Conservation (phyloP, 169 alveolate genomes). For the Plasmodium adleri region DNA sequence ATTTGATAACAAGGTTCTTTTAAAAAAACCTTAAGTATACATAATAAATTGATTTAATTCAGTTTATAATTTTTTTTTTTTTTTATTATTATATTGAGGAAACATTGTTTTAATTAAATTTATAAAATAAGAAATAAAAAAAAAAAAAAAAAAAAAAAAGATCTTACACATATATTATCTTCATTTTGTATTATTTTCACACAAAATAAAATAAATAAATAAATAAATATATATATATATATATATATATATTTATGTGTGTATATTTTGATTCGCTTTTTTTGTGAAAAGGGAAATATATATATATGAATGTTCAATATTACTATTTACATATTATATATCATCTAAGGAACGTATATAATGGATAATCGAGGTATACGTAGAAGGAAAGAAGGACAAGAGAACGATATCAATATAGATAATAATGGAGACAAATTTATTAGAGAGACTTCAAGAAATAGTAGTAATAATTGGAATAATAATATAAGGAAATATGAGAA, state of each 20-base stretch:
- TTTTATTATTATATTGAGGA: no score
- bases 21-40: no score
- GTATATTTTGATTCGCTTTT: background rate
- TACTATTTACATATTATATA: no score
- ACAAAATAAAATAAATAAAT: background rate
- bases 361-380: conserved; percentile 72
- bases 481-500: conserved; percentile 17
- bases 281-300: background rate
- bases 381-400: conserved; percentile 70
- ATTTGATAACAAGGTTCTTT: no score
- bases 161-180: no score
- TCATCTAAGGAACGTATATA: conserved; percentile 10
- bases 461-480: background rate
- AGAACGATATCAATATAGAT: conserved; percentile 19
- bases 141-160: no score
- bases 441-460: conserved; percentile 30
- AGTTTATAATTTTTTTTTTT: no score
- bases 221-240: conserved; percentile 27
- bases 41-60: no score
- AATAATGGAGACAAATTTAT: background rate
- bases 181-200: no score
- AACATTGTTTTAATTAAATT: no score
- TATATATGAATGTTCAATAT: no score
- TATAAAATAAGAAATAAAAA: no score
- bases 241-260: background rate